Evolutionary conservation across 495 filamentous ascomycete genomes (phyloP), one percentile per base, ranked within the genome.

Genomic region (Aspergillus avenaceus): DNA sequence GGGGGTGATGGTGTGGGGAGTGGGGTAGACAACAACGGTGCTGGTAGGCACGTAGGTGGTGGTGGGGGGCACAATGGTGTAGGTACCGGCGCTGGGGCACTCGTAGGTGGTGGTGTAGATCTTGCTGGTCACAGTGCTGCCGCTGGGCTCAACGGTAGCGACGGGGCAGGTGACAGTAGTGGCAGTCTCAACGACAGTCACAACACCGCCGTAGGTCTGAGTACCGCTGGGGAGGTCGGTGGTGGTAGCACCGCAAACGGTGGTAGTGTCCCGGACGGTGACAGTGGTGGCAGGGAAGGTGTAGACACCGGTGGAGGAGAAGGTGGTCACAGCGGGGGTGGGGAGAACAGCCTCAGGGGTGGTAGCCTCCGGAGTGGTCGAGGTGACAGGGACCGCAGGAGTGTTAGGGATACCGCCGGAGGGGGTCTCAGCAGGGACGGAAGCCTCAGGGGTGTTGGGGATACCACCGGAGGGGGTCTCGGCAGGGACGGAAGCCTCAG

Each of bases 201-300:
- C 89, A 28, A 89, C 84, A 77, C 85, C 87, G 57, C 87, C 88
- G 52, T 84, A 70, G 55, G 84, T 90, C 80, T 85, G 74, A 34
- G 76, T 82, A 56, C 86, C 88, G 55, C 76, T 75, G 59, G 84
- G 67, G 16, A 88, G 71, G 25, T 70, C 66, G 47, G 86, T 85
- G 45, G 77, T 78, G 55, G 82, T 75, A 16, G 84, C 78, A 64
- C 65, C 85, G 63, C 79, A 82, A 45, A 88, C 84, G 44, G 82
- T 87, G 52, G 81, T 87, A 44, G 81, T 82, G 51, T 91, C 70
- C 34, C 34, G 34, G 2, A 38, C 34, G 43, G 81, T 84, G 47
- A 93, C 69, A 24, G 86, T 91, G 40, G 81, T 85, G 28, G 84
- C 86, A 40, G 87, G 85, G 76, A 91, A 82, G 56, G 87, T 91